These are phyloP conservation scores for Clitopilus passeckerianus DNA, from an alignment of 768 basidiomycete genomes.

Conservation along the genomic window DNA sequence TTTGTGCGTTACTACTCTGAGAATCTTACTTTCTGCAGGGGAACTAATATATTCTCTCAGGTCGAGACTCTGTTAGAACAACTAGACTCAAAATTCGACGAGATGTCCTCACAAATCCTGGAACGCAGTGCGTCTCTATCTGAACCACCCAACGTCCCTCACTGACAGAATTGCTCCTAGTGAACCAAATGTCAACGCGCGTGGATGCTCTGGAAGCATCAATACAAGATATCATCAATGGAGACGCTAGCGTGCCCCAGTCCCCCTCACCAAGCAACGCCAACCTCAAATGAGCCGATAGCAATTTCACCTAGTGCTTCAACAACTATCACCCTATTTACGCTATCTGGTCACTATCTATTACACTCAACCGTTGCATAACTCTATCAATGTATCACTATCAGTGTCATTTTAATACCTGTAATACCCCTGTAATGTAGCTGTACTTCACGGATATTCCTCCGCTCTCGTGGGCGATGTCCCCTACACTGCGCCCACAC, in stretches of 20 bases:
- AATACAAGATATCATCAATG: conserved; percentile 89
- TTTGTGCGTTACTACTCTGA: conserved; percentile 58
- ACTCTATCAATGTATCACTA: not conserved
- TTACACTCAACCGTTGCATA: not conserved
- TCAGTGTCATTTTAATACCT: not conserved
- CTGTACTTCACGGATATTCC: not conserved
- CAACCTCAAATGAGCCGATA: not conserved
- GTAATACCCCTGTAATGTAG: not conserved
- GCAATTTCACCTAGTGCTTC: not conserved
- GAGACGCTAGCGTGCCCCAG: conserved; percentile 58
- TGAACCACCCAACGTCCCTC: conserved; percentile 5
- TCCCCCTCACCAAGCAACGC: conserved; percentile 46
- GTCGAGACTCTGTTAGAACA: conserved; percentile 87
- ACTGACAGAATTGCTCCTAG: conserved; percentile 31
- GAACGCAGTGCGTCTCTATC: conserved; percentile 60
- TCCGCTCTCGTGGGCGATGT: not conserved
- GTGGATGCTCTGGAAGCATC: conserved; percentile 87
- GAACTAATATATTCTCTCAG: conserved; percentile 29
- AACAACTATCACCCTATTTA: not conserved
- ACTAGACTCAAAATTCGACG: conserved; percentile 87
- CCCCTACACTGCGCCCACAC: not conserved
- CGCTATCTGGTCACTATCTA: not conserved
- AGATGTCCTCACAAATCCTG: conserved; percentile 88
- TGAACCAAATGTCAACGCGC: conserved; percentile 89
- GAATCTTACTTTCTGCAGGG: not conserved